Conservation (phyloP, 805 yeast species). For the Tetrapisispora iriomotensis region DNA sequence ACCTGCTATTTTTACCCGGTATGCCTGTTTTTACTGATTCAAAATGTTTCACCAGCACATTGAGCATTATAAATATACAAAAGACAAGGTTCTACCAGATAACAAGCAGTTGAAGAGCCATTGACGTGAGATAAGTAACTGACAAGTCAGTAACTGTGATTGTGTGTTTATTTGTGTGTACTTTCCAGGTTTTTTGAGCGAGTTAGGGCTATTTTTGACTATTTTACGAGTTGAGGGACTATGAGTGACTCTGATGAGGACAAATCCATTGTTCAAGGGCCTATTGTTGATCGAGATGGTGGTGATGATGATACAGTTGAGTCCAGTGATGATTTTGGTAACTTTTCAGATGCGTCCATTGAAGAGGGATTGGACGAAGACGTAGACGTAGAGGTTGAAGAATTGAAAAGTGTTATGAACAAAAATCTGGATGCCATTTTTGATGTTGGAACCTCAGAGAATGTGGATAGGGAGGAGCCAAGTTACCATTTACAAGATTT, state of each 20-base stretch:
- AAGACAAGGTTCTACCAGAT: no score
- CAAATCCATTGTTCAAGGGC: neutral
- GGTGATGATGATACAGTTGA: neutral
- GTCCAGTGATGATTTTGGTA: slow-evolving; percentile 29
- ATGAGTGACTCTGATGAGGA: neutral
- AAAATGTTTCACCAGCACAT: no score
- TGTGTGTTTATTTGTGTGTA: no score
- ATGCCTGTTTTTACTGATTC: no score
- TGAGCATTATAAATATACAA: no score
- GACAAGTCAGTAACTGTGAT: no score
- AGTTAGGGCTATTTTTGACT: no score
- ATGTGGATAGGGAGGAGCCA: neutral
- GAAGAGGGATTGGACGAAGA: slow-evolving; percentile 9
- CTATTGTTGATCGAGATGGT: neutral
- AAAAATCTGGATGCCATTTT: slow-evolving; percentile 5
- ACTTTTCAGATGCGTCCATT: slow-evolving; percentile 27
- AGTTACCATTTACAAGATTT: slow-evolving; percentile 8
- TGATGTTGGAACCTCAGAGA: neutral
- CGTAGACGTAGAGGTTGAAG: neutral
- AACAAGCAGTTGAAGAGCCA: no score
- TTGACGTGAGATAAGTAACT: no score
- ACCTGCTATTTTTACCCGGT: no score
- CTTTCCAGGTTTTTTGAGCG: no score
- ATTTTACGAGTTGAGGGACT: no score
- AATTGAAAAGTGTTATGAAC: neutral